phyloP scores from a whole-genome alignment of 2,329 filamentous ascomycete species.

The Cytospora paraplurivora region DNA sequence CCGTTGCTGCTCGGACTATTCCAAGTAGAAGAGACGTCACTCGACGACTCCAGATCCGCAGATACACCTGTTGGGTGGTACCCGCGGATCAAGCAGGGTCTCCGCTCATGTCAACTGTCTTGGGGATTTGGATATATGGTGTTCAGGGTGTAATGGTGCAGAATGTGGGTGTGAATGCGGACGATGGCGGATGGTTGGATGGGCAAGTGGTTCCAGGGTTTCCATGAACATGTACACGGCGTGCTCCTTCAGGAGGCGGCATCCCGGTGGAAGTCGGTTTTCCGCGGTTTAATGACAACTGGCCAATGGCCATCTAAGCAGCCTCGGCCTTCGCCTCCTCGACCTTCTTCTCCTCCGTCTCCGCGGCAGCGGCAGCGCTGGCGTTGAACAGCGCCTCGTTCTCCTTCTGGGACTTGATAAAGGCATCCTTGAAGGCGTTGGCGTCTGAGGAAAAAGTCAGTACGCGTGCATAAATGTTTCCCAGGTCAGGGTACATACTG shows the following conservation, averaged over 20 bases:
- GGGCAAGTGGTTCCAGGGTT: background rate
- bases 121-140: constrained; percentile 15
- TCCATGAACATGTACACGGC: constrained; percentile 2
- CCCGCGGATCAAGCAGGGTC: constrained; percentile 19
- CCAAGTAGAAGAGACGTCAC: constrained; percentile 20
- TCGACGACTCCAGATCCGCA: constrained; percentile 21
- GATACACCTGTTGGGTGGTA: constrained; percentile 9
- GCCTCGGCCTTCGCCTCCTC: constrained; percentile 34
- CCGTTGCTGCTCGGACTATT: background rate
- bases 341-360: constrained; percentile 36
- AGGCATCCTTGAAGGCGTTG: constrained; percentile 96
- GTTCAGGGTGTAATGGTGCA: constrained; percentile 21
- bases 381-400: constrained; percentile 81
- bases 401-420: constrained; percentile 94
- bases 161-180: constrained; percentile 18
- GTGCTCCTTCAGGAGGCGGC: constrained; percentile 10
- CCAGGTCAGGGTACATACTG: constrained; percentile 62
- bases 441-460: constrained; percentile 66
- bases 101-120: constrained; percentile 12
- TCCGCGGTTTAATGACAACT: background rate
- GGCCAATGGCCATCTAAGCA: constrained; percentile 16
- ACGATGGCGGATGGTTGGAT: constrained; percentile 12
- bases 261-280: constrained; percentile 4
- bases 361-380: constrained; percentile 46
- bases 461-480: constrained; percentile 4